Conservation (phyloP, 805 yeast species). For the Yarrowia deformans region DNA sequence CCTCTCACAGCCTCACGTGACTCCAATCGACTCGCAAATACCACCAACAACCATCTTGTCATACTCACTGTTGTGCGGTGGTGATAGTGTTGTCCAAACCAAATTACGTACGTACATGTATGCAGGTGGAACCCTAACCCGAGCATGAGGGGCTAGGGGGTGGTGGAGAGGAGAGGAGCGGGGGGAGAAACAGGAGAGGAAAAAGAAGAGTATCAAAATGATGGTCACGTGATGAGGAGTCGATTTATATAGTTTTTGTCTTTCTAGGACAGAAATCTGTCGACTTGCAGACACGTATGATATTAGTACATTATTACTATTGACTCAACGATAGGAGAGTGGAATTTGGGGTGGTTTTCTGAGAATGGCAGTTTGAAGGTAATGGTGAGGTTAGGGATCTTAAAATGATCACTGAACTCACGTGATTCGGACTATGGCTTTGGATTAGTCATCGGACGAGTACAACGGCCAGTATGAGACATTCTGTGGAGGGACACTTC, state of each 20-base stretch:
- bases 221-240: neutral
- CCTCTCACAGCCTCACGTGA: neutral
- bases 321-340: neutral
- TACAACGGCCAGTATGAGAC: too few species aligned
- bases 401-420: too few species aligned
- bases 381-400: neutral
- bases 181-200: too few species aligned
- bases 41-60: neutral
- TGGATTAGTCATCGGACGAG: too few species aligned
- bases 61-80: slow-evolving; percentile 34
- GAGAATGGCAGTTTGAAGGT: neutral
- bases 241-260: too few species aligned
- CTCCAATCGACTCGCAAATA: neutral
- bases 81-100: slow-evolving; percentile 29
- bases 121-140: slow-evolving; percentile 14
- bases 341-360: neutral
- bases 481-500: too few species aligned
- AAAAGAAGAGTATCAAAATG: too few species aligned
- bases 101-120: slow-evolving; percentile 20
- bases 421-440: neutral
- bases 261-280: too few species aligned
- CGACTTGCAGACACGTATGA: too few species aligned
- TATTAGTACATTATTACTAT: too few species aligned
- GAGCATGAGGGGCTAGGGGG: neutral
- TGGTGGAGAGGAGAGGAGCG: neutral